phyloP scores from a whole-genome alignment of 2,329 filamentous ascomycete genomes.

The Colletotrichum higginsianum region DNA sequence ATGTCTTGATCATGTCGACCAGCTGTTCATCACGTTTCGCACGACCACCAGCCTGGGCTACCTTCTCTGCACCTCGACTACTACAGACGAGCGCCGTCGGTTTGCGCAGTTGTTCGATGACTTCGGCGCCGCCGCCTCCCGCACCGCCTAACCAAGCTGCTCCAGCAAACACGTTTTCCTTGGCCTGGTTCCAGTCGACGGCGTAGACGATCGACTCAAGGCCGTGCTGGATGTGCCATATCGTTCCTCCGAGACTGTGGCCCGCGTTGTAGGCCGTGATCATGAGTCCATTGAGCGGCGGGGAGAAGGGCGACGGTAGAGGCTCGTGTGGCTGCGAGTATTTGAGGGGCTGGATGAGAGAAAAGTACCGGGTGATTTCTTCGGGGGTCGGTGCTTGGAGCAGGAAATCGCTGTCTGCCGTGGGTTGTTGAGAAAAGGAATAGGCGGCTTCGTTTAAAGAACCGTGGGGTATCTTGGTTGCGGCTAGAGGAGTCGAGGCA shows the following conservation, averaged over 20 bases:
- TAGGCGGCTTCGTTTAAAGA: conserved; percentile 78
- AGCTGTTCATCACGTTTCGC: conserved; percentile 89
- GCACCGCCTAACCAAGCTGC: conserved; percentile 93
- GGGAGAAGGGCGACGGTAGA: conserved; percentile 87
- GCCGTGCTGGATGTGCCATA: conserved; percentile 98
- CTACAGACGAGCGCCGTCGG: conserved; percentile 96
- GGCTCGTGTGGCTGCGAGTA: conserved; percentile 98
- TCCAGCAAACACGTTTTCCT: conserved; percentile 93
- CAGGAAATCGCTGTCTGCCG: conserved; percentile 69
- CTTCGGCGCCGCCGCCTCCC: conserved; percentile 85
- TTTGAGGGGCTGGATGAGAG: conserved; percentile 90
- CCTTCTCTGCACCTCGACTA: conserved; percentile 82
- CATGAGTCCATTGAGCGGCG: conserved; percentile 89
- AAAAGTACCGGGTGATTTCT: conserved; percentile 94
- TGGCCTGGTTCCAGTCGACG: conserved; percentile 98
- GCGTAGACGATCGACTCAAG: conserved; percentile 98
- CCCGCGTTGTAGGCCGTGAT: conserved; percentile 98
- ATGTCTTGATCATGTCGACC: conserved; percentile 84
- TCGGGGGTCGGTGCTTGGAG: conserved; percentile 82
- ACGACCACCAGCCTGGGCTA: conserved; percentile 79
- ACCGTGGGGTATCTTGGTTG: conserved; percentile 82
- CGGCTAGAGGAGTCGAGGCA: conserved; percentile 87
- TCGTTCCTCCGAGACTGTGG: conserved; percentile 95
- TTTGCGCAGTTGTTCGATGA: conserved; percentile 93
- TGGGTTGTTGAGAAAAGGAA: conserved; percentile 66